phyloP scores from a whole-genome alignment of 148 eudicot genomes.

The Polygonum maritimum region DNA sequence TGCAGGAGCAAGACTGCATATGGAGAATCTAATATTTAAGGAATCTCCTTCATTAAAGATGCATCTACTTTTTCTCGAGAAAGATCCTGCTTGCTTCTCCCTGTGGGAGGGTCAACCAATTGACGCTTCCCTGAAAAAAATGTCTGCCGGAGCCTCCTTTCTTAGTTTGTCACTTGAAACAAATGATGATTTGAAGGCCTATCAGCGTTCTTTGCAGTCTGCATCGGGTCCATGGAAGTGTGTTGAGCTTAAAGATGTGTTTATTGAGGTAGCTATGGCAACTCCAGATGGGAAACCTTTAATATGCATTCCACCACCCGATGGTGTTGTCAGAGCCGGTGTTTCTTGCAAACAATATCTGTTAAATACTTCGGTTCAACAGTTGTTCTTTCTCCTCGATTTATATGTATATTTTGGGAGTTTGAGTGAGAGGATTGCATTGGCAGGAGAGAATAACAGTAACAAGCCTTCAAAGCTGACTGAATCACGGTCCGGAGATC shows the following conservation, averaged over 20 bases:
- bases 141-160: constrained; percentile 62
- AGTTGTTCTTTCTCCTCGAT: constrained; percentile 81
- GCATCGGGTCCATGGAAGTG: constrained; percentile 58
- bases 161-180: constrained; percentile 67
- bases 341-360: constrained; percentile 64
- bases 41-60: constrained; percentile 52
- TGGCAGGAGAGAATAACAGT: constrained; percentile 36
- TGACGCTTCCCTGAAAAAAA: constrained; percentile 88
- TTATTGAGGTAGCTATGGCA: constrained; percentile 85
- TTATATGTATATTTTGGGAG: constrained; percentile 70
- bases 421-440: constrained; percentile 66
- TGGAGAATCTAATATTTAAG: constrained; percentile 56
- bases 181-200: constrained; percentile 21
- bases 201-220: constrained; percentile 18
- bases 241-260: constrained; percentile 65
- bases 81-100: constrained; percentile 94
- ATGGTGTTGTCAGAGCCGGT: constrained; percentile 80
- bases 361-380: constrained; percentile 87
- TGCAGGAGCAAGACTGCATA: constrained; percentile 69
- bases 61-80: constrained; percentile 15
- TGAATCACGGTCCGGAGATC: constrained; percentile 39
- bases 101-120: constrained; percentile 85
- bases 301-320: constrained; percentile 73
- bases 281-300: constrained; percentile 91
- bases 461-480: constrained; percentile 15